phyloP scores from a whole-genome alignment of 2,329 filamentous ascomycete genomes.

The Cladosporium halotolerans region DNA sequence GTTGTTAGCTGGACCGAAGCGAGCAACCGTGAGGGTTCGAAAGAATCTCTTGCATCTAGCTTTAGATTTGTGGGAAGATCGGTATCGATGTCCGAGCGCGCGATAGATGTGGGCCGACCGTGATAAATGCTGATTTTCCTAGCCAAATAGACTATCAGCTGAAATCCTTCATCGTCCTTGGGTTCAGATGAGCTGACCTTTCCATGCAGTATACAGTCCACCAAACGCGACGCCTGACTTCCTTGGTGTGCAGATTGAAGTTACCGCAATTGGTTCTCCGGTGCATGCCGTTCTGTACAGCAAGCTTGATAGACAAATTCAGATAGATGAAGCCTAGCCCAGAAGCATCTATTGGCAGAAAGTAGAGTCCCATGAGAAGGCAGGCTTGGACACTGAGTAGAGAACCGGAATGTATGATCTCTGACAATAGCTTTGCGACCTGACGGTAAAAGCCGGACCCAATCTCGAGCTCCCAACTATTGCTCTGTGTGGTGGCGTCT shows the following conservation, averaged over 20 bases:
- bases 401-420: not conserved
- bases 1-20: conserved; percentile 4
- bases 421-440: conserved; percentile 2
- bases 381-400: conserved; percentile 50
- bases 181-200: conserved; percentile 35
- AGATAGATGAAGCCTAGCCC: conserved; percentile 54
- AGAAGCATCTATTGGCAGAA: conserved; percentile 50
- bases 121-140: conserved; percentile 50
- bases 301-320: conserved; percentile 50
- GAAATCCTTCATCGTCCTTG: not conserved
- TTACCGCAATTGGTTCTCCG: conserved; percentile 34
- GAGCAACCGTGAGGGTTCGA: not conserved
- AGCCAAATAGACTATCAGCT: conserved; percentile 27
- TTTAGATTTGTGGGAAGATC: conserved; percentile 36
- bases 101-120: conserved; percentile 50
- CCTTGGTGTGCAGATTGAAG: conserved; percentile 41
- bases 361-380: conserved; percentile 50
- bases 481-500: not conserved
- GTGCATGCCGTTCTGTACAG: conserved; percentile 57
- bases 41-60: too few species aligned
- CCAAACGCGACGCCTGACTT: conserved; percentile 16
- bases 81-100: conserved; percentile 48
- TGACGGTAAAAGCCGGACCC: conserved; percentile 1
- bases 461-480: not conserved
- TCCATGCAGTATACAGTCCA: conserved; percentile 36